A percentile compares a stretch with the other conserved stretches of the same genome.
Evolutionary conservation across 331 rosid genomes (phyloP).

Genomic region (Spiraea crenata): DNA sequence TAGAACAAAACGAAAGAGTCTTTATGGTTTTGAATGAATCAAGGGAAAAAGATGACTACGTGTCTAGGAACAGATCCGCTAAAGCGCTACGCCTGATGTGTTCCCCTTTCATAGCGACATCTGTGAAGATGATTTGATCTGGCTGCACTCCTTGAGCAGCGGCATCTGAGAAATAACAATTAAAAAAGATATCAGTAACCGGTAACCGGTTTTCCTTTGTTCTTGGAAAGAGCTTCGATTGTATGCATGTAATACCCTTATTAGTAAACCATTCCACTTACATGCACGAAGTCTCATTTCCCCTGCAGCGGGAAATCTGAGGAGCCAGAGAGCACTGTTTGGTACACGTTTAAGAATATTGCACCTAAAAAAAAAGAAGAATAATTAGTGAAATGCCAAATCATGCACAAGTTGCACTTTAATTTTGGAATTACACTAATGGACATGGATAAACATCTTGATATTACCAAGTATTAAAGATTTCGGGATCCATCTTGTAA

Average conservation of each 20-base stretch:
- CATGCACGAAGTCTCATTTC: constrained; percentile 77
- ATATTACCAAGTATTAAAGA: constrained; percentile 79
- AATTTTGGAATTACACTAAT: not conserved
- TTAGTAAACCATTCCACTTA: constrained; percentile 34
- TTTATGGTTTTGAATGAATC: not conserved
- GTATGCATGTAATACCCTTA: too few species aligned
- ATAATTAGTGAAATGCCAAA: constrained; percentile 19
- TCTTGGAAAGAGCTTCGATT: too few species aligned
- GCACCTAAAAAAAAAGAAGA: constrained; percentile 59
- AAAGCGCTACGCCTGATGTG: constrained; percentile 92
- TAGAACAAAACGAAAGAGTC: constrained; percentile 1
- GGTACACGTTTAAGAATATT: constrained; percentile 95
- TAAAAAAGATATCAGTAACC: not conserved
- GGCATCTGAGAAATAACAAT: constrained; percentile 58
- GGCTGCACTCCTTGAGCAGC: constrained; percentile 83
- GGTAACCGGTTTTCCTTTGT: not conserved
- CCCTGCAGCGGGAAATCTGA: constrained; percentile 97
- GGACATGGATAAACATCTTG: constrained; percentile 10
- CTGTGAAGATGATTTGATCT: constrained; percentile 93
- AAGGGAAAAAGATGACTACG: constrained; percentile 31
- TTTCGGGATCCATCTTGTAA: constrained; percentile 99
- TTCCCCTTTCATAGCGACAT: constrained; percentile 94
- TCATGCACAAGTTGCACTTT: not conserved
- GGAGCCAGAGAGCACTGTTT: constrained; percentile 98
- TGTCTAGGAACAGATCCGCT: constrained; percentile 96